phyloP scores from a whole-genome alignment of 2,329 filamentous ascomycete species.

The Colletotrichum tropicicola region DNA sequence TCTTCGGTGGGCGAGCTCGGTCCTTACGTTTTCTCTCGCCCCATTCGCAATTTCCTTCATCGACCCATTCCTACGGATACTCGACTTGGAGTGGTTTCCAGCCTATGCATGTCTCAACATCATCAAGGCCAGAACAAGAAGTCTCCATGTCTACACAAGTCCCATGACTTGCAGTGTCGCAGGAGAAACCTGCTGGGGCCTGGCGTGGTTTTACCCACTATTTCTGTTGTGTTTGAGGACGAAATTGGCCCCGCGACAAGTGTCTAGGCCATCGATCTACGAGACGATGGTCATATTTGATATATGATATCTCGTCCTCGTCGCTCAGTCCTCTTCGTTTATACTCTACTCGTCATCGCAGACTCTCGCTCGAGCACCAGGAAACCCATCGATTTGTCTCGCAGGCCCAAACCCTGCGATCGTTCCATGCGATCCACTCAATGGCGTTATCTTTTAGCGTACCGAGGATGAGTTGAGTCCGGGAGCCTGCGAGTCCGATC shows the following conservation, averaged over 20 bases:
- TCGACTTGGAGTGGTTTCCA: conserved; percentile 4
- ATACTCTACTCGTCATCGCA: conserved; percentile 2
- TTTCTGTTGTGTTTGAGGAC: conserved; percentile 19
- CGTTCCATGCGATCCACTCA: conserved; percentile 17
- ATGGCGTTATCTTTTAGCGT: conserved; percentile 14
- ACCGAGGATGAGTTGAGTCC: not conserved
- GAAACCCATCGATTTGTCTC: conserved; percentile 6
- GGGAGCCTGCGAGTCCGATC: conserved; percentile 16
- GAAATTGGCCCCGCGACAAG: conserved; percentile 13
- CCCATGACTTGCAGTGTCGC: conserved; percentile 18
- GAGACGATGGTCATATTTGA: conserved; percentile 23
- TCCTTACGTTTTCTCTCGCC: conserved; percentile 12
- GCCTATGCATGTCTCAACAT: conserved; percentile 27
- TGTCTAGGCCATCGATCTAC: conserved; percentile 16
- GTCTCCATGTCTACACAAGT: not conserved
- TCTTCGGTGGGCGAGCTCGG: not conserved
- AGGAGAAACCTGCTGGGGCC: conserved; percentile 14
- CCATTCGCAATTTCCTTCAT: conserved; percentile 21
- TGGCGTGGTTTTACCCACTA: conserved; percentile 4
- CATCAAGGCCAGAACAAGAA: not conserved
- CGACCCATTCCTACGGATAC: conserved; percentile 17
- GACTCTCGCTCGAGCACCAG: not conserved
- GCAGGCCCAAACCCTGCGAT: conserved; percentile 21
- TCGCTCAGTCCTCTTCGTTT: conserved; percentile 26
- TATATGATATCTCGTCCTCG: conserved; percentile 26